Evolutionary conservation across 1,284 basidiomycete genomes (phyloP), one percentile per base, ranked within the genome.

Genomic region (Sporisorium exsertum): DNA sequence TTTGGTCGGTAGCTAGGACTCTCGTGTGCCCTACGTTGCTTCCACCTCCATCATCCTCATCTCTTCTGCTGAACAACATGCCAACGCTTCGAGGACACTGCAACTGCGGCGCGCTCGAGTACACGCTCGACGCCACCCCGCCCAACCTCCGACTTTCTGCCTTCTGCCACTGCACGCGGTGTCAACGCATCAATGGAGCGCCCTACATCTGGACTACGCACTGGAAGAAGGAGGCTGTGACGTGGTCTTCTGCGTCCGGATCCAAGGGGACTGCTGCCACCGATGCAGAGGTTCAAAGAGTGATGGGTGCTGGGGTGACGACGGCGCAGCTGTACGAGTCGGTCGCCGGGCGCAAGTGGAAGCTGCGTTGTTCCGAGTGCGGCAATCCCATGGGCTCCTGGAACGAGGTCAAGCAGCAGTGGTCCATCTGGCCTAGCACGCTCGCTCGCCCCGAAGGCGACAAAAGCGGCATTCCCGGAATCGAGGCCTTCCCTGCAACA

Each of bases 201-300:
- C 81, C 81, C 1, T 81, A 75, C 61, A 65, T 82, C 22, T 80
- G 76, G 72, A 78, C 80, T 22, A 80, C 75, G 35, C 81, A 82
- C 60, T 80, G 78, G 79, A 55, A 43, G 15, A 64, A 81, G 35
- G 54, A 66, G 7, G 72, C 80, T 13, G 71, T 81, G n/a, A 65
- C 53, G 9, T 81, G 80, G 80, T 56, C 58, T 12, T 71, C 78
- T 15, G 22, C 43, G 15, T 60, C 64, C 29, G 2, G 52, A 32
- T 20, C 53, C 4, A 27, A 20, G 8, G 7, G 60, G 16, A 4
- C 47, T 22, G 9, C 40, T 32, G 26, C 18, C 7, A 58, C 46
- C 24, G 61, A 65, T 57, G 56, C 67, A 8, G 18, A 55, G 12
- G 60, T 47, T 1, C 43, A 66, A n/a, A n/a, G 49, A n/a, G 55